Conservation (phyloP, 371 early-diverging fungal species). For the Mucor circinelloides region DNA sequence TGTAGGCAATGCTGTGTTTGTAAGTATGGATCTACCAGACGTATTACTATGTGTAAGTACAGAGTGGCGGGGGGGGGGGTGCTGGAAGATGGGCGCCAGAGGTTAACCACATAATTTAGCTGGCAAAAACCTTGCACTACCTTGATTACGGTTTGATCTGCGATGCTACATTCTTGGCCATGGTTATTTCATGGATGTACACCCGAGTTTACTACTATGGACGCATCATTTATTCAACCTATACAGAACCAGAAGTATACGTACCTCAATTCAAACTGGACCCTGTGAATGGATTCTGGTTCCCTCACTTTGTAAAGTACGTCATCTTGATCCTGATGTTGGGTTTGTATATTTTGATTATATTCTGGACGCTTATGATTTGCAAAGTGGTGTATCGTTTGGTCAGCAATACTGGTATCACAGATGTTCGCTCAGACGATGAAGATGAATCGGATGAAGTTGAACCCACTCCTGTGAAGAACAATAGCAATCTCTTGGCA, state of each 20-base stretch:
- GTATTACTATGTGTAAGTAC: conserved; percentile 70
- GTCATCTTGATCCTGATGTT: conserved; percentile 52
- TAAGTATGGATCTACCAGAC: conserved; percentile 80
- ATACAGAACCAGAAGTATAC: conserved; percentile 47
- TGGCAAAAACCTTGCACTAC: conserved; percentile 67
- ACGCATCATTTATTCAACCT: conserved; percentile 49
- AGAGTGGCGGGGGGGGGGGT: background rate
- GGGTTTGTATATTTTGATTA: conserved; percentile 47
- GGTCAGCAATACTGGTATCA: conserved; percentile 55
- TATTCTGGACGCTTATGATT: conserved; percentile 70
- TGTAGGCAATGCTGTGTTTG: conserved; percentile 79
- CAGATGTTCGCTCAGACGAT: conserved; percentile 67
- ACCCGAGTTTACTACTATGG: conserved; percentile 70
- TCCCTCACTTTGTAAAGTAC: conserved; percentile 51
- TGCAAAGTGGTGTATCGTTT: conserved; percentile 63
- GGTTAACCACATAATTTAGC: conserved; percentile 25
- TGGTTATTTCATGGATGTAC: conserved; percentile 74
- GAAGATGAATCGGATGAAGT: conserved; percentile 45
- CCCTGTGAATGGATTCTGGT: conserved; percentile 49
- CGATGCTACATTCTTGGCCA: conserved; percentile 62
- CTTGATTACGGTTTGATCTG: conserved; percentile 48
- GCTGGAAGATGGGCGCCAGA: background rate
- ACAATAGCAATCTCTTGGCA: background rate
- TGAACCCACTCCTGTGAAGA: background rate
- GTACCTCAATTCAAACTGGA: conserved; percentile 46